Evolutionary conservation across 2,329 filamentous ascomycete species (phyloP).

Genomic region (Nothomitra cinnamomea): DNA sequence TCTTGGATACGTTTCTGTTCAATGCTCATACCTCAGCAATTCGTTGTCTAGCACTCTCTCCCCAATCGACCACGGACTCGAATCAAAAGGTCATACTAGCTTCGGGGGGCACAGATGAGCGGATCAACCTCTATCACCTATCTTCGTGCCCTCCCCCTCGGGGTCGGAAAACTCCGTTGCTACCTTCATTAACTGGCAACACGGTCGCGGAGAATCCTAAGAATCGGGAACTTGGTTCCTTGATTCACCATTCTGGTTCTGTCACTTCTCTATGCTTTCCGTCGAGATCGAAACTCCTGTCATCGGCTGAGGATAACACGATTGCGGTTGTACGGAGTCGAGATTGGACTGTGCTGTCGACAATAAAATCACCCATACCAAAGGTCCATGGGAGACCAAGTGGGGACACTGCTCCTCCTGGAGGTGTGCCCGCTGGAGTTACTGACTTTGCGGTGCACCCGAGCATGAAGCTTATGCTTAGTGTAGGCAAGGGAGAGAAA

Average conservation of each 20-base stretch:
- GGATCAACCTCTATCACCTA: slow-evolving; percentile 85
- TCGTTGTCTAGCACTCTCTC: slow-evolving; percentile 74
- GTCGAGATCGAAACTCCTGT: slow-evolving; percentile 70
- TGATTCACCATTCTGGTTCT: slow-evolving; percentile 72
- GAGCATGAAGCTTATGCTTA: slow-evolving; percentile 92
- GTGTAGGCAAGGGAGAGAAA: slow-evolving; percentile 73
- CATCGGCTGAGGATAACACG: slow-evolving; percentile 78
- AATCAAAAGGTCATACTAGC: slow-evolving; percentile 76
- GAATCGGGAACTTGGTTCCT: slow-evolving; percentile 73
- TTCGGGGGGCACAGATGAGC: slow-evolving; percentile 81
- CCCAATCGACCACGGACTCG: slow-evolving; percentile 30
- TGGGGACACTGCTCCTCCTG: slow-evolving; percentile 73
- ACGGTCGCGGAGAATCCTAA: slow-evolving; percentile 68
- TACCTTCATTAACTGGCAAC: slow-evolving; percentile 52
- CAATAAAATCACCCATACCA: slow-evolving; percentile 75
- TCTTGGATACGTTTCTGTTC: slow-evolving; percentile 90
- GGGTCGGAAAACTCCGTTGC: slow-evolving; percentile 37
- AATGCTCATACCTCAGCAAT: slow-evolving; percentile 83
- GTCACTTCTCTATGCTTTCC: slow-evolving; percentile 72
- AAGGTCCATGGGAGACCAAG: slow-evolving; percentile 66
- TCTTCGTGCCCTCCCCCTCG: slow-evolving; percentile 48
- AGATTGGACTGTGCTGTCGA: slow-evolving; percentile 77
- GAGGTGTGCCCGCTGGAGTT: slow-evolving; percentile 68
- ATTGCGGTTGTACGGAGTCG: slow-evolving; percentile 74
- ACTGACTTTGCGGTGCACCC: slow-evolving; percentile 94